Percentiles rank a stretch among this genome's conserved stretches.
These are phyloP conservation scores for Elaeis oleifera DNA, from an alignment of 202 grass and related monocot genomes.

Conservation along the genomic window DNA sequence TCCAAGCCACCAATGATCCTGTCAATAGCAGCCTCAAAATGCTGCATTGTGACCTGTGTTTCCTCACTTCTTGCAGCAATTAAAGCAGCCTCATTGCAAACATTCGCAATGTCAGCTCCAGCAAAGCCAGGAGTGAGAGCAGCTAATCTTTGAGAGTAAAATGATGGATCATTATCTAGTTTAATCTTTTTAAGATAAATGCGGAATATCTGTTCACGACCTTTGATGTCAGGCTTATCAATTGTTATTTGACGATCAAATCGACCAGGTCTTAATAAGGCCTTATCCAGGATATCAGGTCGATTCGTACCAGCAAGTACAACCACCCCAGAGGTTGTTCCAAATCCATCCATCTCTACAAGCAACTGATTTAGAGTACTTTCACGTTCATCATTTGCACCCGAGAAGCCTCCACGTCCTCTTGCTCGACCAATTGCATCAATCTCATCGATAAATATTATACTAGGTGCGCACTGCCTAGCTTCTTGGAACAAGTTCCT, in stretches of 20 bases:
- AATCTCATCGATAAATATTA: slow-evolving; percentile 93
- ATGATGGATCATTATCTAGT: slow-evolving; percentile 63
- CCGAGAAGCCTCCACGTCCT: slow-evolving; percentile 55
- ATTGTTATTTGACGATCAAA: slow-evolving; percentile 85
- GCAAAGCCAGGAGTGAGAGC: slow-evolving; percentile 84
- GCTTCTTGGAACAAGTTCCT: slow-evolving; percentile 83
- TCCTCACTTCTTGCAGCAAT: slow-evolving; percentile 62
- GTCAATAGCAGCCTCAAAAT: slow-evolving; percentile 87
- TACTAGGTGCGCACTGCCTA: slow-evolving; percentile 59
- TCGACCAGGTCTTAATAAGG: slow-evolving; percentile 79
- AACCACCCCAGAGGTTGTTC: slow-evolving; percentile 68
- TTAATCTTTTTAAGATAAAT: slow-evolving; percentile 90
- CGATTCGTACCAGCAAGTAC: slow-evolving; percentile 87
- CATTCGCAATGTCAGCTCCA: slow-evolving; percentile 93
- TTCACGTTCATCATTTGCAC: slow-evolving; percentile 55
- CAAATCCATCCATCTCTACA: slow-evolving; percentile 97
- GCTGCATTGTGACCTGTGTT: slow-evolving; percentile 51
- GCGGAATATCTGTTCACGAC: slow-evolving; percentile 76
- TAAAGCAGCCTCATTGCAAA: slow-evolving; percentile 83
- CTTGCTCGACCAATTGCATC: slow-evolving; percentile 84
- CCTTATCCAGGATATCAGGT: slow-evolving; percentile 89
- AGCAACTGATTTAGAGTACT: slow-evolving; percentile 86
- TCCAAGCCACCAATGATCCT: slow-evolving; percentile 82
- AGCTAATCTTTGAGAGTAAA: slow-evolving; percentile 89
- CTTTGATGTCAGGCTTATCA: slow-evolving; percentile 84